A percentile compares a stretch with the other conserved stretches of the same genome.
Evolutionary conservation across 306 rosid genomes (phyloP).

Genomic region (Corylus americana): DNA sequence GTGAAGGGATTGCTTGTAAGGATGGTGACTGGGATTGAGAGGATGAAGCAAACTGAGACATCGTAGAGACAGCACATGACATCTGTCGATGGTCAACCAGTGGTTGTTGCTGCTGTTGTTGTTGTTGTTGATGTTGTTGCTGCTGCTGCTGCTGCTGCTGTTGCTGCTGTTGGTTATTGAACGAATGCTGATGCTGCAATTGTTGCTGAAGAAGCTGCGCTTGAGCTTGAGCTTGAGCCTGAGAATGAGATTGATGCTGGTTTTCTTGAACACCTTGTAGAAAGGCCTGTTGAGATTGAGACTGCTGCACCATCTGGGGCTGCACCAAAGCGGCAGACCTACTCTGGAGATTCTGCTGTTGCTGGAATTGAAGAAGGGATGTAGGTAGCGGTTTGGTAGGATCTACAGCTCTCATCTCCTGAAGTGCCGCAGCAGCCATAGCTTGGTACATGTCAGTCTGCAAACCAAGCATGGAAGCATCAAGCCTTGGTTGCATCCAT

Average conservation of each 20-base stretch:
- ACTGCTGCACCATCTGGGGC: conserved; percentile 75
- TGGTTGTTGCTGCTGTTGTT: conserved; percentile 47
- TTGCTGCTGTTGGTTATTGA: conserved; percentile 50
- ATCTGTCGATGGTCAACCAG: conserved; percentile 68
- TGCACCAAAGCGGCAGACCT: conserved; percentile 69
- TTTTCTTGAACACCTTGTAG: conserved; percentile 63
- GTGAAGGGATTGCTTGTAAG: conserved; percentile 61
- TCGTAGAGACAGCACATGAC: conserved; percentile 52
- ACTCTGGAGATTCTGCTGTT: conserved; percentile 60
- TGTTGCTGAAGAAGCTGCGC: conserved; percentile 60
- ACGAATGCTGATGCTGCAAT: conserved; percentile 62
- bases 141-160: conserved; percentile 27
- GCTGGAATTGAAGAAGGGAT: conserved; percentile 83
- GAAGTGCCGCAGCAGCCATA: conserved; percentile 90
- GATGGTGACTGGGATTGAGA: conserved; percentile 69
- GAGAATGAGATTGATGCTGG: conserved; percentile 55
- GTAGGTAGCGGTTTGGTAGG: conserved; percentile 65
- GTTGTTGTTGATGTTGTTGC: conserved; percentile 37
- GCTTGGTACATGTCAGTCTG: conserved; percentile 89
- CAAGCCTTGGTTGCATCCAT: conserved; percentile 93
- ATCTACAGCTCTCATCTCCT: conserved; percentile 77
- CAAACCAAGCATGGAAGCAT: conserved; percentile 74
- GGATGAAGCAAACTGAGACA: conserved; percentile 72
- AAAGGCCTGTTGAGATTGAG: conserved; percentile 70
- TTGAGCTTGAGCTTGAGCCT: conserved; percentile 51